Base-by-base conservation (phyloP, 495 filamentous ascomycete species). In the Platismatia glauca region DNA sequence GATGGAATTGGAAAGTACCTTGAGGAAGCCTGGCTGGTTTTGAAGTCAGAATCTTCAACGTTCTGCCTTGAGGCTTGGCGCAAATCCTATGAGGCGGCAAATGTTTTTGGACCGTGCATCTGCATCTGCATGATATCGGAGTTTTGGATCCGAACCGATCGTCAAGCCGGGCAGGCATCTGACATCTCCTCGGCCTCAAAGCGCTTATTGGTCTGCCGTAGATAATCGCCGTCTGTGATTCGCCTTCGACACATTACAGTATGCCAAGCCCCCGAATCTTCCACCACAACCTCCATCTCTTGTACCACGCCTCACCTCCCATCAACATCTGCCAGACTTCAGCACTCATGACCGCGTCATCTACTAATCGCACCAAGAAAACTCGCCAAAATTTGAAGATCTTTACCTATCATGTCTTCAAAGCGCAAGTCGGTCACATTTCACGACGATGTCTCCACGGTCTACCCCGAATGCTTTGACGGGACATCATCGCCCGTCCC, bases 401-500 rank as follows among this genome's bases (percentile, higher is more conserved):
- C 4, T 53, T 53, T 20, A 53, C 29, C 7, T 15, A 33, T 33
- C 27, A 53, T 53, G 50, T 0, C 29, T 34, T 53, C 50, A 31
- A 53, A 53, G 9, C 50, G 50, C 50, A 53, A 53, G 15, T 53
- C 50, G 20, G 50, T 53, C 27, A 33, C 50, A 16, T 53, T 53
- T 16, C 50, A 7, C 11, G 50, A 53, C 29, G 33, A 53, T 1
- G 16, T 53, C 29, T 53, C 29, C 7, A 24, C 4, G 7, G 7
- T 53, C 29, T 33, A 18, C 29, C 50, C 50, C 15, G n/a, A 20
- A 0, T 2, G 0, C 5, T 53, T 34, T 1, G 50, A 34, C 29
- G 50, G 50, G 4, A 33, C 29, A 8, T 33, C 50, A 31, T 53
- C 50, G 16, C 50, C 50, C 16, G 50, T 15, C 29, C 16, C 50